Evolutionary conservation across 257 asterid species (phyloP), one percentile per base, ranked within the genome.

Genomic region (Catharanthus roseus): DNA sequence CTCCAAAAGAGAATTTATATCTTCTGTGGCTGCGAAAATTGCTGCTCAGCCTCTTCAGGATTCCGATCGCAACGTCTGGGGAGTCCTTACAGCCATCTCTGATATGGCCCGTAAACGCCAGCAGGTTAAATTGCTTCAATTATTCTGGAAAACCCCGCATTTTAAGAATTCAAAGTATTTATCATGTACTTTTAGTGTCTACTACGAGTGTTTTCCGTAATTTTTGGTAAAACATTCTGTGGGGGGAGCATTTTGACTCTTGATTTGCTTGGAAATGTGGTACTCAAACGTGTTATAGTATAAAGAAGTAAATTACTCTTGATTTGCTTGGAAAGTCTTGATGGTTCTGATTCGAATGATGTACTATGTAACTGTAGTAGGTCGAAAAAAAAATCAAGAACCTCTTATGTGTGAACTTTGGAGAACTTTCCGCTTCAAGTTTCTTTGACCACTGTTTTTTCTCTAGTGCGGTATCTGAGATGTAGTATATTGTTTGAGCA

Each of bases 71-170:
- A 74, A 81, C 55, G 99, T 95, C 55, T 95, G 99, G 99, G 99
- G 97, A 28, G 93, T 88, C 69, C 96, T 95, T 81, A 95, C 99
- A 0, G 99, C 99, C 50, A 95, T 95, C 60, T 89, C 97, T 36
- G 95, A 88, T 44, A 81, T 86, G 74, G 96, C 97, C 50, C 93
- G 97, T 54, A 88, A 89, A 78, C 97, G 97, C 70, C 84, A 75
- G 39, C 90, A 90, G 98, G 98, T 91, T 33, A 13, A 1, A 4
- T 41, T 50, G 54, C 33, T 2, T 57, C 57, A 2, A 10, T 38
- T 4, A n/a, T 61, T 75, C 54, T 10, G 12, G 21, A 16, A 41
- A 58, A 10, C 11, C 44, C 69, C 10, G 31, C 3, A 31, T 19
- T 47, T 45, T 12, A 5, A 16, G 67, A 34, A 16, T 56, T 11